Evolutionary conservation across 164 flowering plant species (phyloP).

Genomic region (Tinospora cordifolia): DNA sequence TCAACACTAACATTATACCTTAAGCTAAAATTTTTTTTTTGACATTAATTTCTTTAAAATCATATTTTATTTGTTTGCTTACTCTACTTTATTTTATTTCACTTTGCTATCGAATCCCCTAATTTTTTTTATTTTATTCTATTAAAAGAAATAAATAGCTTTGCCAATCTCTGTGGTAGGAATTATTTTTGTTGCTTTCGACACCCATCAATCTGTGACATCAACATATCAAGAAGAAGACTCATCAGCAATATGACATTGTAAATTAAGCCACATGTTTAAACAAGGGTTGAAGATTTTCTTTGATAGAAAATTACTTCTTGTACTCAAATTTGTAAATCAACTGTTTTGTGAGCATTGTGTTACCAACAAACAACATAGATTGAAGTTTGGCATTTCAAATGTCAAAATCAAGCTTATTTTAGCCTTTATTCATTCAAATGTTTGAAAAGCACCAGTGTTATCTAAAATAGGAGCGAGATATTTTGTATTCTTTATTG

Average conservation of each 20-base stretch:
- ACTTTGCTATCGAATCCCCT: no score
- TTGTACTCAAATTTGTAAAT: constrained; percentile 1
- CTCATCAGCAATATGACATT: constrained; percentile 11
- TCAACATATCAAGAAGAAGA: constrained; percentile 1
- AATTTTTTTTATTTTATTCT: no score
- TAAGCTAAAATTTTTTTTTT: no score
- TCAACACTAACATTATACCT: no score
- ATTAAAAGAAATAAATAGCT: no score
- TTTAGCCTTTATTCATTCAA: neutral
- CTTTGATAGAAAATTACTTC: constrained; percentile 4
- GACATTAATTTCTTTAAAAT: no score
- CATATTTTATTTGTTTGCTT: no score
- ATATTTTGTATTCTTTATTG: no score
- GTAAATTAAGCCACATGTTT: constrained; percentile 13
- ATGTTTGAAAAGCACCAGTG: constrained; percentile 10
- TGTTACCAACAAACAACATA: constrained; percentile 11
- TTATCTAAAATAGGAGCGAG: constrained; percentile 7
- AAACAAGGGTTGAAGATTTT: constrained; percentile 15
- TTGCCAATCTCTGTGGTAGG: no score
- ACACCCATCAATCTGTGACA: no score
- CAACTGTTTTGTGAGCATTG: constrained; percentile 11
- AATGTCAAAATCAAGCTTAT: constrained; percentile 3
- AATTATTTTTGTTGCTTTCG: no score
- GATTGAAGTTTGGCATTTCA: constrained; percentile 8
- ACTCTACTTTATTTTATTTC: no score